Evolutionary conservation across 179 eudicot species (phyloP).

Genomic region (Spergularia azorica): DNA sequence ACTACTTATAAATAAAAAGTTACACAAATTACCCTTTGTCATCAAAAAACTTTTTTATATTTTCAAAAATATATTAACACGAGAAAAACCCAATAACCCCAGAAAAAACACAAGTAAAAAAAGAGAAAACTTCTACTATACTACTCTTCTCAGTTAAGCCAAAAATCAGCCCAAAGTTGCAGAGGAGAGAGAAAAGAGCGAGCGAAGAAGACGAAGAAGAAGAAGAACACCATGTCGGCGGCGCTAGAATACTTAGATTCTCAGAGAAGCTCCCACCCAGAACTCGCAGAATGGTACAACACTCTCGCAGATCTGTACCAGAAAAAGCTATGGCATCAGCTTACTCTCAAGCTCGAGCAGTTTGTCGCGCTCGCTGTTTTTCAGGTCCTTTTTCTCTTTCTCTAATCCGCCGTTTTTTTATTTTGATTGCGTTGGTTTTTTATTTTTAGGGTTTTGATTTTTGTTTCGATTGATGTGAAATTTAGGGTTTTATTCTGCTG

Average conservation of each 20-base stretch:
- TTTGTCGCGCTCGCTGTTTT: constrained; percentile 85
- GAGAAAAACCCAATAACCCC: no score
- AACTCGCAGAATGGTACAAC: constrained; percentile 84
- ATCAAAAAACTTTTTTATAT: no score
- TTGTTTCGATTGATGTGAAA: neutral
- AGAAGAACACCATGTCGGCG: constrained; percentile 23
- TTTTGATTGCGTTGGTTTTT: no score
- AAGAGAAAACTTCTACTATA: neutral
- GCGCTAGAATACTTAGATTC: constrained; percentile 76
- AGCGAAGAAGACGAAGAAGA: constrained; percentile 7
- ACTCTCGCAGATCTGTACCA: constrained; percentile 85
- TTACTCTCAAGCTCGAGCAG: constrained; percentile 83
- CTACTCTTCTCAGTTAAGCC: no score
- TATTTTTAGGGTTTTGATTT: neutral
- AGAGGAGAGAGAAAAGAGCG: neutral
- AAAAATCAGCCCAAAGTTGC: neutral
- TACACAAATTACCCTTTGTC: no score
- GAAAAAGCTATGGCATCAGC: constrained; percentile 97
- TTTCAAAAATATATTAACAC: no score
- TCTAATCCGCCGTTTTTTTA: neutral
- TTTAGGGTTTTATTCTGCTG: neutral
- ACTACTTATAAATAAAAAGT: no score
- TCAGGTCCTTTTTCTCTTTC: constrained; percentile 45
- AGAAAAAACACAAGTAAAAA: no score
- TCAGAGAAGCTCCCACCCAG: constrained; percentile 63